phyloP scores from a whole-genome alignment of 2,329 filamentous ascomycete species.

The Mycosphaerelloides madeirae region DNA sequence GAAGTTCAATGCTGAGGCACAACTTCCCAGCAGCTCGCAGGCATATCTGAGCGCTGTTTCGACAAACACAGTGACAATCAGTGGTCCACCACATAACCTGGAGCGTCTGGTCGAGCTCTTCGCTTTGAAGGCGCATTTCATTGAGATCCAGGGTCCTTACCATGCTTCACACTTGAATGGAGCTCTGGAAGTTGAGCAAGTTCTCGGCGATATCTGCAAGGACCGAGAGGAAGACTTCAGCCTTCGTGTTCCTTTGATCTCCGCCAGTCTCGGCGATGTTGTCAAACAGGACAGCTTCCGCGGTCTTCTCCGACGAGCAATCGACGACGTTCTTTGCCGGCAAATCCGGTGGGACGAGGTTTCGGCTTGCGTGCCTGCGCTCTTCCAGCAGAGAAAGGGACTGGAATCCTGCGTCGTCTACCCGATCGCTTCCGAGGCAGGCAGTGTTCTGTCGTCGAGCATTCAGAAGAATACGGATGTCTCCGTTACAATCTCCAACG shows the following conservation, averaged over 20 bases:
- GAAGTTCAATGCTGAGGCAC: neutral
- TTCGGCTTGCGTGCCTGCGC: neutral
- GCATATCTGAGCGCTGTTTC: constrained; percentile 3
- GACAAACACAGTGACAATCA: constrained; percentile 2
- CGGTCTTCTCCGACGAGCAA: neutral
- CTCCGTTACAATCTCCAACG: neutral
- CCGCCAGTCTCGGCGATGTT: neutral
- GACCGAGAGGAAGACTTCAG: neutral
- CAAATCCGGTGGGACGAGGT: neutral
- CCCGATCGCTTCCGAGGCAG: too few relatives aligned
- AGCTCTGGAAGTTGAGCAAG: neutral
- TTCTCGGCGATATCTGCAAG: neutral
- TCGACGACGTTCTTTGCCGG: neutral
- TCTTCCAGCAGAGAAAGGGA: neutral
- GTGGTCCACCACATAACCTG: constrained; percentile 1
- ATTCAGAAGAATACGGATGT: too few relatives aligned
- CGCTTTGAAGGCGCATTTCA: neutral
- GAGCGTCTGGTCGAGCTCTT: neutral
- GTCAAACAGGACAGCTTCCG: neutral
- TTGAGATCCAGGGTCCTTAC: neutral
- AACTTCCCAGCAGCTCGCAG: neutral
- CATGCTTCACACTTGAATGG: neutral
- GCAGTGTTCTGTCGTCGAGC: too few relatives aligned
- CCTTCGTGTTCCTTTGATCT: neutral
- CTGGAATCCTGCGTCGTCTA: too few relatives aligned